A percentile compares a stretch with the other conserved stretches of the same genome.
phyloP scores from a whole-genome alignment of 2,329 filamentous ascomycete species.

The Zasmidium angulare region DNA sequence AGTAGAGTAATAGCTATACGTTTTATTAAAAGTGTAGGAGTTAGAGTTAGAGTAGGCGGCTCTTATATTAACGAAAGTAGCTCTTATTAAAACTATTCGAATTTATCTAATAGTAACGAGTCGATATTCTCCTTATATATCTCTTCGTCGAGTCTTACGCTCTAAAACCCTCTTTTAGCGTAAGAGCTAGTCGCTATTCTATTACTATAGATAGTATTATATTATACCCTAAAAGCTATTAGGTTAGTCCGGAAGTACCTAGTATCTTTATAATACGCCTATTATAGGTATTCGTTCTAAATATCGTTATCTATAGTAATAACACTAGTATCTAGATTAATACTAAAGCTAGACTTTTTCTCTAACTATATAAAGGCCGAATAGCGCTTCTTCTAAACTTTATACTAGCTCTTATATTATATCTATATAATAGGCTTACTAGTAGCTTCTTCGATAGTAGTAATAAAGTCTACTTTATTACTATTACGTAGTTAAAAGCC shows the following conservation, averaged over 20 bases:
- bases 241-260: background rate
- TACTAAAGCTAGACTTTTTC: background rate
- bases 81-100: background rate
- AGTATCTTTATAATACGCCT: background rate
- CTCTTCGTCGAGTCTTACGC: no score
- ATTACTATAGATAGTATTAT: background rate
- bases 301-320: background rate
- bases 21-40: background rate
- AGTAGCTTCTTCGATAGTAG: no score
- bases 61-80: background rate
- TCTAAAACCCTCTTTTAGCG: no score
- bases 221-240: background rate
- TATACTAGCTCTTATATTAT: no score
- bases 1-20: background rate
- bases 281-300: background rate
- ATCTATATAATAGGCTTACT: no score
- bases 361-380: background rate
- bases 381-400: background rate
- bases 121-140: no score
- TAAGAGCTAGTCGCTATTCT: background rate
- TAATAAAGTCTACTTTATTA: no score
- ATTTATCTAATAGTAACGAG: no score
- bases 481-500: no score
- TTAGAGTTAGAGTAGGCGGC: background rate
- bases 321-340: background rate